These are phyloP conservation scores for Nothomitra cinnamomea DNA, from an alignment of 2,329 filamentous ascomycete genomes.

Conservation along the genomic window DNA sequence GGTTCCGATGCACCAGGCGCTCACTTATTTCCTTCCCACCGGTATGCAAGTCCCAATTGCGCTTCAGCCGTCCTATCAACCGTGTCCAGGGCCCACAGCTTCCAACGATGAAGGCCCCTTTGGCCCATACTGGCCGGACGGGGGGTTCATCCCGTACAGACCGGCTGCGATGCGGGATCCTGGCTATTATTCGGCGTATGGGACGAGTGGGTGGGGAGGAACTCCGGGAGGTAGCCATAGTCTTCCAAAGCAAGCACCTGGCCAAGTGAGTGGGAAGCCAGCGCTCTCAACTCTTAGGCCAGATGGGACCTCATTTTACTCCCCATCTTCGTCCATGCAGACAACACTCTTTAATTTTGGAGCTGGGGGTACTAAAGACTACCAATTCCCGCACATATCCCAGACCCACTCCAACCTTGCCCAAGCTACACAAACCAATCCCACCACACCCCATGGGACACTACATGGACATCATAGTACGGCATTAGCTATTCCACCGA, in stretches of 20 bases:
- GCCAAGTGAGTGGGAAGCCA: not conserved
- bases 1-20: slow-evolving; percentile 27
- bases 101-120: slow-evolving; percentile 39
- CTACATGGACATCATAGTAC: not conserved
- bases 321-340: not conserved
- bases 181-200: slow-evolving; percentile 14
- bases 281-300: not conserved
- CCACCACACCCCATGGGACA: not conserved
- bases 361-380: not conserved
- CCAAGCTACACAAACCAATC: not conserved
- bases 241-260: not conserved
- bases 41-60: slow-evolving; percentile 39
- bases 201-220: not conserved
- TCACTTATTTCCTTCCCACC: slow-evolving; percentile 24
- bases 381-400: not conserved
- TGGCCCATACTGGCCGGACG: slow-evolving; percentile 47
- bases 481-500: not conserved
- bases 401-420: not conserved
- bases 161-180: slow-evolving; percentile 39
- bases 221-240: not conserved
- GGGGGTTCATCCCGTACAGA: slow-evolving; percentile 41
- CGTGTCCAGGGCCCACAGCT: slow-evolving; percentile 38
- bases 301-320: not conserved
- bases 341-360: not conserved
- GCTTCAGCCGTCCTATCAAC: slow-evolving; percentile 40